Base-by-base conservation (phyloP, 495 filamentous ascomycete species). In the Penicillium atrosanguineum region DNA sequence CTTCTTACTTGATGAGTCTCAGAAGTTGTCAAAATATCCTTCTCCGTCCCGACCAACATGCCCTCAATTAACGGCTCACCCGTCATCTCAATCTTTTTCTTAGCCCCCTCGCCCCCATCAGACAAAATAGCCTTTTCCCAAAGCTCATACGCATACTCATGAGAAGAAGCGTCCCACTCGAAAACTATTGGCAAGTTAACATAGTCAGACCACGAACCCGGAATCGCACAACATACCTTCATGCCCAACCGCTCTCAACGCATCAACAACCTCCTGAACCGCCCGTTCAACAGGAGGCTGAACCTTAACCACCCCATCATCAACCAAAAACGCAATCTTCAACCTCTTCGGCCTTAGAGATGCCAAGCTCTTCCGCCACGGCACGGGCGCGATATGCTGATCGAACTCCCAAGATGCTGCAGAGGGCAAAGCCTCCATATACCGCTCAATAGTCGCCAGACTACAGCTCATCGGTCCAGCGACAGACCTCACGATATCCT, bases 1-100 rank as follows among this genome's bases (percentile, higher is more conserved):
- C 36, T 14, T 1, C n/a, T 29, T 48, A 67, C 64, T 41, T 64
- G 58, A 23, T 67, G 59, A 5, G 56, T 64, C 37, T 67, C 53
- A n/a, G 53, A 60, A 0, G 61, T 67, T 6, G 56, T 62, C 37
- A 76, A 47, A 18, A 64, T 57, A 50, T 74, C 59, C 9, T 69
- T 46, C 28, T 52, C 20, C 6, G 62, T 72, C 4, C 73, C 73
- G 8, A 76, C 73, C 0, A 76, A 47, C 73, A 76, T 76, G 6
- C 73, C 73, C 40, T 71, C 84, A 78, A 66, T 79, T 55, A 53
- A 57, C 36, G 85, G 86, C 48, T 88, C 85, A 3, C 77, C 79
- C 0, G 83, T 82, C 5, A 72, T 50, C 2, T 76, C 75, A 18
- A 81, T 79, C 5, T 74, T 67, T 14, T 65, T 70, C 0, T 59